A percentile compares a stretch with the other conserved stretches of the same genome.
These are phyloP conservation scores for Limtongia smithiae DNA, from an alignment of 805 yeast species.

Conservation along the genomic window DNA sequence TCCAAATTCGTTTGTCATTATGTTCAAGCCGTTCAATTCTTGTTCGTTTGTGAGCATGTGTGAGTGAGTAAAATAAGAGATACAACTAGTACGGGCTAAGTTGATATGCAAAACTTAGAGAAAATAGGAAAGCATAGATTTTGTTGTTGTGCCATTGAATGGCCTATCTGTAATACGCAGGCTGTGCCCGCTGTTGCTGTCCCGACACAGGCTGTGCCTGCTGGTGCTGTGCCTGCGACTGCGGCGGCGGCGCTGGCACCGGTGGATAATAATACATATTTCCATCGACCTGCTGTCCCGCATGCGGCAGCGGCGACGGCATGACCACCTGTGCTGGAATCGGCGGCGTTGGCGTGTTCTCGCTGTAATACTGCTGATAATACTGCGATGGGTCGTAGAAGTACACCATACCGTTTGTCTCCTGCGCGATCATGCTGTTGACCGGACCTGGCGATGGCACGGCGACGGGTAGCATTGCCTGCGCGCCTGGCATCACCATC, in stretches of 20 bases:
- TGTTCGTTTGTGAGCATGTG: too few relatives aligned
- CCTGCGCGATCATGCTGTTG: conserved; percentile 8
- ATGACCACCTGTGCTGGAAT: background rate
- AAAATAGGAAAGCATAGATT: too few relatives aligned
- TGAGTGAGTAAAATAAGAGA: too few relatives aligned
- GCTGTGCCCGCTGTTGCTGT: too few relatives aligned
- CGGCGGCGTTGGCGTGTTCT: conserved; percentile 1
- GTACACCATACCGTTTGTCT: conserved; percentile 25
- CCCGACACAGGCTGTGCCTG: too few relatives aligned
- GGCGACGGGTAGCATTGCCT: conserved; percentile 5
- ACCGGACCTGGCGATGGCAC: conserved; percentile 19
- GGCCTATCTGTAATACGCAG: too few relatives aligned
- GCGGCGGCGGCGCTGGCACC: background rate
- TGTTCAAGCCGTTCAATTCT: too few relatives aligned
- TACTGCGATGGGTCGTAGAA: conserved; percentile 21
- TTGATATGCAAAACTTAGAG: too few relatives aligned
- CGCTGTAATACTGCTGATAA: conserved; percentile 10
- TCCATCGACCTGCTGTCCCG: background rate
- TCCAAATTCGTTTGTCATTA: too few relatives aligned
- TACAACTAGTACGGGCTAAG: too few relatives aligned
- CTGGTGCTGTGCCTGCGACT: too few relatives aligned
- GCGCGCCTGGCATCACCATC: conserved; percentile 14
- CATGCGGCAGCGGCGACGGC: background rate
- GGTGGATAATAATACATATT: conserved; percentile 8
- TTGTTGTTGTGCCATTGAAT: too few relatives aligned